Evolutionary conservation across 805 yeast species (phyloP), one percentile per base, ranked within the genome.

Genomic region (Saccharomycopsis olivae): DNA sequence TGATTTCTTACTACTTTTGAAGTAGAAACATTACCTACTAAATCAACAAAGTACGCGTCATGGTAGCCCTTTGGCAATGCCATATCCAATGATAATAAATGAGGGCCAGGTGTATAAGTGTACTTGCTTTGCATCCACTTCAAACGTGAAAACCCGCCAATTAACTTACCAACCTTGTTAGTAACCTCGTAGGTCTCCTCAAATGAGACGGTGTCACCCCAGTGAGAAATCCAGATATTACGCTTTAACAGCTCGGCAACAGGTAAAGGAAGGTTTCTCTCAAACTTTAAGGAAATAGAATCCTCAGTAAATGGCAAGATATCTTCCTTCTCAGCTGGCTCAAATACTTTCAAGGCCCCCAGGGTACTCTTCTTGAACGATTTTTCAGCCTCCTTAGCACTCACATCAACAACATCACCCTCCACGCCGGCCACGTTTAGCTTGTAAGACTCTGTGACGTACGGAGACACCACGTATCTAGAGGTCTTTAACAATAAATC

Each of bases 1-100:
- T 49, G 55, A 38, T 58, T 55, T 3, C 49, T 49, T 3, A 61
- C 54, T 19, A 62, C 46, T 46, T 65, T 64, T 36, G 81, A 79
- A 3, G 96, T 83, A 5, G 95, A 78, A 11, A 89, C 95, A 60
- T 85, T 84, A 28, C 98, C 98, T 21, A 89, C 95, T 49, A 81
- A 71, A 59, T 92, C 98, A 9, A 86, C 78, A 56, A 66, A 85
- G 62, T 84, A 92, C 42, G 78, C 71, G 45, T 79, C 92, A n/a
- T 67, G 56, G 15, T 79, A 63, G 21, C 61, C 60, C 17, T 60
- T 57, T 9, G 72, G 71, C 23, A 83, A 56, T 5, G 68, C 69
- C 45, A 84, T 57, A 45, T 75, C 78, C 43, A 87, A 54, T 20
- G 73, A 73, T 24, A 73, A 66, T 30, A 85, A 79, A 75, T 38